Evolutionary conservation across 768 basidiomycete species (phyloP).

Genomic region (Tephrocybe sp.): DNA sequence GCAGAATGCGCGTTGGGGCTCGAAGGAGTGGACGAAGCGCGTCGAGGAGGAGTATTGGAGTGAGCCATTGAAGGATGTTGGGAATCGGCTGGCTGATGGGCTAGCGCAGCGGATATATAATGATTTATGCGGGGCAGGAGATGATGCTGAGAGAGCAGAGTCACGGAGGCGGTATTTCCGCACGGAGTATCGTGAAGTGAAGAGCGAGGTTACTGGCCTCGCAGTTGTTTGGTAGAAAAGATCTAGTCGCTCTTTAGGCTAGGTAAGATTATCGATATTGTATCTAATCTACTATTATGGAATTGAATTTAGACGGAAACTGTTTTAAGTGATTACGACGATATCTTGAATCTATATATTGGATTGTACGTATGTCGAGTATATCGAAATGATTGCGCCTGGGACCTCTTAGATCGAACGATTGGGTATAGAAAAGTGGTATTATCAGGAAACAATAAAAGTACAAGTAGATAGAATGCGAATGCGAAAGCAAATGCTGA

Average conservation of each 20-base stretch:
- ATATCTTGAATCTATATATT: background rate
- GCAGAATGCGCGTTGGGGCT: constrained; percentile 71
- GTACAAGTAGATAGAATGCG: background rate
- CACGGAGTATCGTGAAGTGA: constrained; percentile 82
- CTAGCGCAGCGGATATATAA: constrained; percentile 27
- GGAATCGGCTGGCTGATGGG: constrained; percentile 29
- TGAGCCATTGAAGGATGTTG: constrained; percentile 14
- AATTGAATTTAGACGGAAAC: background rate
- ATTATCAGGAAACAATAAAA: background rate
- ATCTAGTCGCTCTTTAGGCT: background rate
- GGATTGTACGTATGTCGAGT: too few relatives aligned
- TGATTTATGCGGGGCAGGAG: constrained; percentile 29
- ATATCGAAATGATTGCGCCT: too few relatives aligned
- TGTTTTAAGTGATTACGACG: too few relatives aligned
- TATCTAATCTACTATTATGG: background rate
- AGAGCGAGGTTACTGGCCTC: constrained; percentile 77
- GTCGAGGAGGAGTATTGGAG: constrained; percentile 88
- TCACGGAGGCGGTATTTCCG: constrained; percentile 53
- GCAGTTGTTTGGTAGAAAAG: constrained; percentile 65
- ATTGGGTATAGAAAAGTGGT: background rate
- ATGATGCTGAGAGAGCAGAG: constrained; percentile 37
- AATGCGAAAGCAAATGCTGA: constrained; percentile 14
- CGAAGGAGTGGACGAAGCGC: constrained; percentile 75
- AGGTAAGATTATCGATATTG: background rate
- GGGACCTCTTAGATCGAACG: too few relatives aligned